Percentiles rank a stretch among this genome's conserved stretches.
phyloP scores from a whole-genome alignment of 2,329 filamentous ascomycete genomes.

The Colletotrichum musicola region DNA sequence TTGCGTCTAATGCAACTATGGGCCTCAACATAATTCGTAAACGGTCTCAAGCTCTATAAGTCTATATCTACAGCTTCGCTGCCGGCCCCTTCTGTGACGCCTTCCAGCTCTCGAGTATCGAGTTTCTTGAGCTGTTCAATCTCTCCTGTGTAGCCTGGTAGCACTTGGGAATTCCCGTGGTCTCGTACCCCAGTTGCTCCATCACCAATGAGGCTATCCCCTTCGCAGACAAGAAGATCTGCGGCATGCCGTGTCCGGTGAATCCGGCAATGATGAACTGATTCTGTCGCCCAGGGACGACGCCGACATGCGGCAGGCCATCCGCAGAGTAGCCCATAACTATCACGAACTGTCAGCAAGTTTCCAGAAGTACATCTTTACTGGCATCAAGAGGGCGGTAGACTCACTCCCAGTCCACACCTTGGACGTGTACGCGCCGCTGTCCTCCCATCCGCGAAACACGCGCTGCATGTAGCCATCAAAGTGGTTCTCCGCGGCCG shows the following conservation, averaged over 20 bases:
- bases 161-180: constrained; percentile 52
- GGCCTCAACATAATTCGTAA: too few species aligned
- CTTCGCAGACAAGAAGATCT: constrained; percentile 56
- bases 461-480: constrained; percentile 59
- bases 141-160: constrained; percentile 50
- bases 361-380: constrained; percentile 10
- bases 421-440: constrained; percentile 49
- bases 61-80: not conserved
- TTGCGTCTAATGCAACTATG: too few species aligned
- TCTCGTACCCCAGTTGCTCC: constrained; percentile 46
- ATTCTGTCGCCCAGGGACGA: constrained; percentile 53
- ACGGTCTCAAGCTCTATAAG: not conserved
- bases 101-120: constrained; percentile 27
- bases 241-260: constrained; percentile 64
- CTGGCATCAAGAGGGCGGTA: not conserved
- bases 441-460: constrained; percentile 61
- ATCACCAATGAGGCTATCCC: constrained; percentile 56
- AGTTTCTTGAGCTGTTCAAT: constrained; percentile 41
- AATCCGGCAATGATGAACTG: constrained; percentile 63
- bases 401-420: constrained; percentile 58
- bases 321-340: constrained; percentile 60
- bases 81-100: not conserved
- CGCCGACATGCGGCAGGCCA: constrained; percentile 57
- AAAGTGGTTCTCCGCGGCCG: constrained; percentile 55
- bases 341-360: constrained; percentile 9